phyloP scores from a whole-genome alignment of 345 rosid species.

The Heritiera fomes region DNA sequence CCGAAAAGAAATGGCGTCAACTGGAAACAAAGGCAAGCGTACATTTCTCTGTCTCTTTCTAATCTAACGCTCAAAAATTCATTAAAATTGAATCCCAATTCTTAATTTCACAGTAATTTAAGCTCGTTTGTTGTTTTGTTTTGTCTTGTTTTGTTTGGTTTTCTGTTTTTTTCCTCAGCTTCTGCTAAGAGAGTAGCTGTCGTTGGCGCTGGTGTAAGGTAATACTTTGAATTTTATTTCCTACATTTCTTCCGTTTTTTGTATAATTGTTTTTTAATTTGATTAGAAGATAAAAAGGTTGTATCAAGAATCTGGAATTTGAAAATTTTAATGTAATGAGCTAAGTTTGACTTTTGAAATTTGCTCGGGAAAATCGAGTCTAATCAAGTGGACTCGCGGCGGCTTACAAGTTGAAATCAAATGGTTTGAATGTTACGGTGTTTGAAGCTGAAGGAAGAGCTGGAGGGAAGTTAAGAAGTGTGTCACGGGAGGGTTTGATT shows the following conservation, averaged over 20 bases:
- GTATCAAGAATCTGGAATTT: not conserved
- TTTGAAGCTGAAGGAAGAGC: slow-evolving; percentile 82
- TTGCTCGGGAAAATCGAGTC: not conserved
- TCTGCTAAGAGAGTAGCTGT: slow-evolving; percentile 25
- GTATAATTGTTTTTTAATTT: not conserved
- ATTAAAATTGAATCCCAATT: not conserved
- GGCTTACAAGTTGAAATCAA: slow-evolving; percentile 84
- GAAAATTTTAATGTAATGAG: not conserved
- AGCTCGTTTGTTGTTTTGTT: not conserved
- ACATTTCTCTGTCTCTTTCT: not conserved
- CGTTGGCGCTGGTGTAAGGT: slow-evolving; percentile 21
- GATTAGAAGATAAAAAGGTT: not conserved
- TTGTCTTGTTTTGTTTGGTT: not conserved
- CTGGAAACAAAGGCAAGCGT: not conserved
- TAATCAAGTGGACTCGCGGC: slow-evolving; percentile 80
- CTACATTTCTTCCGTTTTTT: not conserved
- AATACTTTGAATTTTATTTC: not conserved
- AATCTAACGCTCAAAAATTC: not conserved
- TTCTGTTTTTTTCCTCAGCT: slow-evolving; percentile 1
- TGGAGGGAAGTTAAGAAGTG: slow-evolving; percentile 87
- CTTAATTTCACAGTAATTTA: not conserved
- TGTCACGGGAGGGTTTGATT: slow-evolving; percentile 52
- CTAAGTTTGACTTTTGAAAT: not conserved
- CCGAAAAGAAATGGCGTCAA: slow-evolving; percentile 3
- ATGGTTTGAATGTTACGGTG: slow-evolving; percentile 70